Conservation (phyloP, 2,329 filamentous ascomycete species). For the Balansia obtecta region DNA sequence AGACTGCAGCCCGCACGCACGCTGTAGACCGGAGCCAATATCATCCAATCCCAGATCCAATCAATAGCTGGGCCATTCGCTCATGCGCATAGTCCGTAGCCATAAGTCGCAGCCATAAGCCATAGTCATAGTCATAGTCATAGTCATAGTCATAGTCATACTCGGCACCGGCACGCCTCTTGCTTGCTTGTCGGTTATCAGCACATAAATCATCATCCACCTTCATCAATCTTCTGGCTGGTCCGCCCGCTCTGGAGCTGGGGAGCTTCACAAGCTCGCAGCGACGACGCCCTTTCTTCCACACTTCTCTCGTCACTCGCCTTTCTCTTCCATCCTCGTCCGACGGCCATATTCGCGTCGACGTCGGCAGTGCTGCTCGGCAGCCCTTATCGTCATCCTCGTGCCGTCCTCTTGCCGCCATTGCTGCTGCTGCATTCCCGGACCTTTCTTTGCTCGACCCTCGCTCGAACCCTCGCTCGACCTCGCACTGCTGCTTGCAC, state of each 20-base stretch:
- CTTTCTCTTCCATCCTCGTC: background rate
- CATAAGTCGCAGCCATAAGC: too few species aligned
- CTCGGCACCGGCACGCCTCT: background rate
- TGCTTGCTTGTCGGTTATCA: background rate
- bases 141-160: too few species aligned
- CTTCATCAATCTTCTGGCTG: slow-evolving; percentile 3
- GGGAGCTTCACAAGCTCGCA: slow-evolving; percentile 7
- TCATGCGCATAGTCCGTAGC: background rate
- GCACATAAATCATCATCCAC: background rate
- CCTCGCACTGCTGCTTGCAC: slow-evolving; percentile 2
- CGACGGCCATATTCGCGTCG: background rate
- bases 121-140: too few species aligned
- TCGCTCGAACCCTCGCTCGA: too few species aligned
- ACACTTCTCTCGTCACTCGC: background rate
- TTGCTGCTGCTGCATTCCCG: slow-evolving; percentile 2
- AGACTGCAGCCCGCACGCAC: background rate
- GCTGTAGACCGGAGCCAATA: too few species aligned
- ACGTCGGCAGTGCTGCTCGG: background rate
- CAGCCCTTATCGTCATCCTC: background rate
- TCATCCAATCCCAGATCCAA: too few species aligned
- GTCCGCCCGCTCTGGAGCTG: slow-evolving; percentile 2
- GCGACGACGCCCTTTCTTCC: background rate
- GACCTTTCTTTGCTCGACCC: too few species aligned
- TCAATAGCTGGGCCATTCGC: slow-evolving; percentile 2
- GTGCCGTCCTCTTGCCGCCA: background rate